Evolutionary conservation across 192 early-diverging fungal genomes (phyloP).

Genomic region (Dispira simplex): DNA sequence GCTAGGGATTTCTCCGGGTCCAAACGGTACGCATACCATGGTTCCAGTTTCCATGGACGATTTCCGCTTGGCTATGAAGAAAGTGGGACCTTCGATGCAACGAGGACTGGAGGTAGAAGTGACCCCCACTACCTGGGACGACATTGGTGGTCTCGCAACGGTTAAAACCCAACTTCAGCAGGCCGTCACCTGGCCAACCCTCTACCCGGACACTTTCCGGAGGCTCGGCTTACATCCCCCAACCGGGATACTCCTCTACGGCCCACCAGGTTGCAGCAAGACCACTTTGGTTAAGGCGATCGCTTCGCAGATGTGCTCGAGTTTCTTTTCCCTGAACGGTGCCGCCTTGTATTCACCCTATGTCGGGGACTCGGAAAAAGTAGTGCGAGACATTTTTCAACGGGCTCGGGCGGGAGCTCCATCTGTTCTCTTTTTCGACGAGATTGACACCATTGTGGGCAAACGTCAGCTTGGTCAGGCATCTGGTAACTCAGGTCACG

Average conservation of each 20-base stretch:
- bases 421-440: slow-evolving; percentile 90
- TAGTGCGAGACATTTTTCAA: slow-evolving; percentile 65
- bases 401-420: slow-evolving; percentile 65
- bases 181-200: slow-evolving; percentile 79
- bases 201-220: slow-evolving; percentile 44
- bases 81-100: slow-evolving; percentile 52
- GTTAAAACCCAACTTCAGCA: slow-evolving; percentile 69
- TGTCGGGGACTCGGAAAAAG: slow-evolving; percentile 77
- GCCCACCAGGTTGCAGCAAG: slow-evolving; percentile 96
- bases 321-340: slow-evolving; percentile 65
- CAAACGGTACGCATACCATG: slow-evolving; percentile 6
- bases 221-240: slow-evolving; percentile 69
- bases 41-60: slow-evolving; percentile 17
- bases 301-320: slow-evolving; percentile 60
- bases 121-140: slow-evolving; percentile 50
- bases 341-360: slow-evolving; percentile 61
- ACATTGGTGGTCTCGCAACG: slow-evolving; percentile 75
- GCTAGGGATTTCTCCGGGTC: not conserved
- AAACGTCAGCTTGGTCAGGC: slow-evolving; percentile 38
- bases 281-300: slow-evolving; percentile 85
- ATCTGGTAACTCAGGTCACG: slow-evolving; percentile 23
- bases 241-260: slow-evolving; percentile 84
- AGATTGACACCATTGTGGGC: slow-evolving; percentile 92
- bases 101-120: slow-evolving; percentile 48
- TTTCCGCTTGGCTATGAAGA: slow-evolving; percentile 46